Percentiles rank a stretch among this genome's conserved stretches.
Conservation (phyloP, 208 protist genomes). For the Trichomonas tenax region DNA sequence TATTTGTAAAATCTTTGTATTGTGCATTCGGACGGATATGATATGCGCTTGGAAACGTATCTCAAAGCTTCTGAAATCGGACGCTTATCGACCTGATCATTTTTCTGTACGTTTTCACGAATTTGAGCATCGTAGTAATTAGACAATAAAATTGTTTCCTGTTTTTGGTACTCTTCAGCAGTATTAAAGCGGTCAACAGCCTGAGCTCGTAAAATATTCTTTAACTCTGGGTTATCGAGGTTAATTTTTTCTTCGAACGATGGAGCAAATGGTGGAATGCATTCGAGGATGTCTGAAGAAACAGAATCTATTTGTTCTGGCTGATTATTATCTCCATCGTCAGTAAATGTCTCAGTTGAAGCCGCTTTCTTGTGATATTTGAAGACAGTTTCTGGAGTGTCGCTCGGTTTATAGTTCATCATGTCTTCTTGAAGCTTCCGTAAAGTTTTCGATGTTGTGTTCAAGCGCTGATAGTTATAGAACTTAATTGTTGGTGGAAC, state of each 20-base stretch:
- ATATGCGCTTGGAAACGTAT: neutral
- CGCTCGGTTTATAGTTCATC: neutral
- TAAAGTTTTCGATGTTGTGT: neutral
- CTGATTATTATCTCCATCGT: neutral
- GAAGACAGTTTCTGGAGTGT: neutral
- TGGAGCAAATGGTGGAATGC: neutral
- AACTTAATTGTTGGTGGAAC: neutral
- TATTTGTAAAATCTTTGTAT: constrained; percentile 3
- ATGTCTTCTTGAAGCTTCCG: neutral
- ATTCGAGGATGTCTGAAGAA: neutral
- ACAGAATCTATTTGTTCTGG: neutral
- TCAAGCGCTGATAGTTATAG: neutral
- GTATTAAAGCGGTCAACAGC: neutral
- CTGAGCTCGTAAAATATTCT: neutral
- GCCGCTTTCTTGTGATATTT: neutral
- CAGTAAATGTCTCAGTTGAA: neutral
- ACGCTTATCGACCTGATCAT: neutral
- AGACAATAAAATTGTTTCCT: neutral
- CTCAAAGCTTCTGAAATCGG: neutral
- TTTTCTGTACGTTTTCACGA: constrained; percentile 12
- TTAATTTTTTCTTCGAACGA: neutral
- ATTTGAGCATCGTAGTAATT: constrained; percentile 8
- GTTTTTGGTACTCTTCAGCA: neutral
- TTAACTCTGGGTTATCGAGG: neutral
- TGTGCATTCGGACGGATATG: neutral